Percentiles rank a stretch among this genome's conserved stretches.
These are phyloP conservation scores for Dunaliella sp. DNA, from an alignment of 139 green algal genomes.

Conservation along the genomic window DNA sequence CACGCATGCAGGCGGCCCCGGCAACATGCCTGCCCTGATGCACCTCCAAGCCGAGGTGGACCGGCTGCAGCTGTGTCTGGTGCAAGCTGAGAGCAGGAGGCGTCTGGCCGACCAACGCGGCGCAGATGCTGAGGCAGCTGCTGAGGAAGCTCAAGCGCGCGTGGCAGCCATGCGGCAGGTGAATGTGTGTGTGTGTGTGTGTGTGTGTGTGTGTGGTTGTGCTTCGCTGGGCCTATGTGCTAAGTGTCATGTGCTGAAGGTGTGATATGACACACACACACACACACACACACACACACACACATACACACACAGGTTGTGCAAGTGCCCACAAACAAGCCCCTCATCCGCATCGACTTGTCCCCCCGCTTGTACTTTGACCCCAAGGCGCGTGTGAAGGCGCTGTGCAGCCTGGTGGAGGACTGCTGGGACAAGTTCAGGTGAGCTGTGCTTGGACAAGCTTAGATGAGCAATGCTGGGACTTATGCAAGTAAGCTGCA, in stretches of 20 bases:
- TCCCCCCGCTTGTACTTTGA: slow-evolving; percentile 55
- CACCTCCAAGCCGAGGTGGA: slow-evolving; percentile 27
- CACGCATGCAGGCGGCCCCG: background rate
- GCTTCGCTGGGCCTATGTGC: background rate
- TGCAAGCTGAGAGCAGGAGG: slow-evolving; percentile 24
- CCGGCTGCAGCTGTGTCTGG: slow-evolving; percentile 17
- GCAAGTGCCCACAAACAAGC: slow-evolving; percentile 78
- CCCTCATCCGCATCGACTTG: slow-evolving; percentile 58
- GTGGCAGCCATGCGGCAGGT: background rate
- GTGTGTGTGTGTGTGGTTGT: background rate
- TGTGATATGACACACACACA: too few relatives aligned
- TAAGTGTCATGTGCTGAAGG: too few relatives aligned
- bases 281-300: too few relatives aligned
- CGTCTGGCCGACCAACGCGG: slow-evolving; percentile 26
- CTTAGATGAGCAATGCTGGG: too few relatives aligned
- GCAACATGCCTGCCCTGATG: slow-evolving; percentile 19
- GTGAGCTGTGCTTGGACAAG: background rate
- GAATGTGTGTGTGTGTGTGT: background rate
- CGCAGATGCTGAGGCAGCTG: slow-evolving; percentile 17
- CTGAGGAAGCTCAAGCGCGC: slow-evolving; percentile 13
- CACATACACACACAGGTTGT: slow-evolving; percentile 57
- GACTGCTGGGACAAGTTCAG: slow-evolving; percentile 15
- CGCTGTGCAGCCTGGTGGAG: slow-evolving; percentile 11
- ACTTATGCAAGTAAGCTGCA: too few relatives aligned
- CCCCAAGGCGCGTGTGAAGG: background rate